Conservation (phyloP, 2,329 filamentous ascomycete genomes). For the Camillea tinctor region DNA sequence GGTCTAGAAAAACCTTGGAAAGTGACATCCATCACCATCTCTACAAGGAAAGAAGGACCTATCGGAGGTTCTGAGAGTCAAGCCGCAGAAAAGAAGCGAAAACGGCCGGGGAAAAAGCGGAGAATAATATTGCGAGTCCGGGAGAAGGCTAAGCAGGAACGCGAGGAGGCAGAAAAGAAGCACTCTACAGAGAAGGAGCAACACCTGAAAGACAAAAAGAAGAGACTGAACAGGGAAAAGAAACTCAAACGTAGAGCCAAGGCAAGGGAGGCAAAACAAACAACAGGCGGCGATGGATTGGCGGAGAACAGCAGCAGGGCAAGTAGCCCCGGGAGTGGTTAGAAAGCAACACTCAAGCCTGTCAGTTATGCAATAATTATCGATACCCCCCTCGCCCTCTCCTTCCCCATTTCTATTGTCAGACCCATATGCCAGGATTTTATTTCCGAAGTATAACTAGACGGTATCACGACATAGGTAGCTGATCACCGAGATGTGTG, state of each 20-base stretch:
- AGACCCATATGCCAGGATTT: too few species aligned
- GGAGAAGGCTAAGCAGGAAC: slow-evolving; percentile 42
- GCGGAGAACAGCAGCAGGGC: slow-evolving; percentile 16
- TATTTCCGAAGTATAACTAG: too few species aligned
- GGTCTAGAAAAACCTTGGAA: slow-evolving; percentile 62
- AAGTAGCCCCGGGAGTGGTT: slow-evolving; percentile 1
- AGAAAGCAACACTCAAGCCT: too few species aligned
- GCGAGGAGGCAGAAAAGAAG: slow-evolving; percentile 39
- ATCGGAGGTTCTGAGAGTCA: not conserved
- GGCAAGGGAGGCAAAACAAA: slow-evolving; percentile 54
- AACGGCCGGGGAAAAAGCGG: slow-evolving; percentile 57
- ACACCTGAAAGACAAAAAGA: slow-evolving; percentile 59
- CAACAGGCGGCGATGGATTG: slow-evolving; percentile 21
- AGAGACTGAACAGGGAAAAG: slow-evolving; percentile 58
- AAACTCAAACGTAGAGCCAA: slow-evolving; percentile 59
- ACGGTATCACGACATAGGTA: too few species aligned
- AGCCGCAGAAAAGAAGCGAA: slow-evolving; percentile 29
- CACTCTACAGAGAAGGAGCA: slow-evolving; percentile 51
- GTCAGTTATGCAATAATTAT: not conserved
- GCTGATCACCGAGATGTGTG: too few species aligned
- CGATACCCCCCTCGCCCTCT: not conserved
- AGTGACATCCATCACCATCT: slow-evolving; percentile 45
- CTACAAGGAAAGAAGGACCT: slow-evolving; percentile 22
- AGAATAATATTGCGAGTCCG: slow-evolving; percentile 51
- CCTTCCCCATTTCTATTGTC: too few species aligned